A percentile compares a stretch with the other conserved stretches of the same genome.
Conservation (phyloP, 2,329 filamentous ascomycete species). For the Ophiostoma australiae region DNA sequence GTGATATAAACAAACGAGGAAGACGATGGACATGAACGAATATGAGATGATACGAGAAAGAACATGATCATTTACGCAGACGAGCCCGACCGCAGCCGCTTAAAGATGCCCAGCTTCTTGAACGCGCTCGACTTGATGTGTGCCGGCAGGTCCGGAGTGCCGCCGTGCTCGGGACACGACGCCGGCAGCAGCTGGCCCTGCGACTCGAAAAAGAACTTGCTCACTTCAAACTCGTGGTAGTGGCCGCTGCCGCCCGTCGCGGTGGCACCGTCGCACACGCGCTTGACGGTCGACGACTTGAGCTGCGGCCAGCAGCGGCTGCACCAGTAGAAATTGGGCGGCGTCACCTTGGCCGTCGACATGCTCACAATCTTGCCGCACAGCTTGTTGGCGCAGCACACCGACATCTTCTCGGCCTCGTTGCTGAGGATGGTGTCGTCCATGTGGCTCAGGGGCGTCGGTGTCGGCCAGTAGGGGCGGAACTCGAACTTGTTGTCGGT, state of each 20-base stretch:
- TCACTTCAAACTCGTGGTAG: constrained; percentile 35
- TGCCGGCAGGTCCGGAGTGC: constrained; percentile 14
- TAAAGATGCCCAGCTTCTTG: constrained; percentile 1
- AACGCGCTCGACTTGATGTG: not conserved
- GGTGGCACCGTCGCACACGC: constrained; percentile 30
- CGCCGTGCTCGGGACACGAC: constrained; percentile 28
- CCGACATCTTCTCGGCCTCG: constrained; percentile 15
- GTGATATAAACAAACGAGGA: not conserved
- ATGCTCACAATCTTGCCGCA: constrained; percentile 35
- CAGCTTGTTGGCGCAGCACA: constrained; percentile 40
- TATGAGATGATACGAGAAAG: not conserved
- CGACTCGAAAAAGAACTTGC: constrained; percentile 36
- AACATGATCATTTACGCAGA: not conserved
- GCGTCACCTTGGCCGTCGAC: constrained; percentile 29
- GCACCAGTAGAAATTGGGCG: constrained; percentile 34
- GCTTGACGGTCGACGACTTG: constrained; percentile 26
- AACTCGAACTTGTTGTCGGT: constrained; percentile 30
- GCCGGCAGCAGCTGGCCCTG: constrained; percentile 32
- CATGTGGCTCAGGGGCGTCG: constrained; percentile 16
- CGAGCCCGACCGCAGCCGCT: not conserved
- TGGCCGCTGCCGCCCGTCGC: constrained; percentile 25
- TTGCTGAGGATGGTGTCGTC: not conserved
- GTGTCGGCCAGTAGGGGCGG: constrained; percentile 33
- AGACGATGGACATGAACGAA: not conserved
- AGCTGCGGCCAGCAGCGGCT: constrained; percentile 35